These are phyloP conservation scores for Eremothecium gossypii DNA, from an alignment of 1,139 yeast genomes.

Conservation along the genomic window DNA sequence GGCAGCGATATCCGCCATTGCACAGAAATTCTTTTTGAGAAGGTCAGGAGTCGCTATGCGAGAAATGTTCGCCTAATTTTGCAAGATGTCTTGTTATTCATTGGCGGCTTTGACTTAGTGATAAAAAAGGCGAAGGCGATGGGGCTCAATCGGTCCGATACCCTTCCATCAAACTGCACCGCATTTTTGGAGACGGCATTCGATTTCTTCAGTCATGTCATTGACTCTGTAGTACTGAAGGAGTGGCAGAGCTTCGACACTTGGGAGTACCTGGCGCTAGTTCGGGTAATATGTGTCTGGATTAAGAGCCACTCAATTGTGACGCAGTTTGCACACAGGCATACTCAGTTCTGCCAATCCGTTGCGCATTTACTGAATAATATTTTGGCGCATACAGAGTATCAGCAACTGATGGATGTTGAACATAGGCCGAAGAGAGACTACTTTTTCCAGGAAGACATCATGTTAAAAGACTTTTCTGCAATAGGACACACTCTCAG, in stretches of 20 bases:
- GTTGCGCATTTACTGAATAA: conserved; percentile 32
- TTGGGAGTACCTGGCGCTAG: conserved; percentile 25
- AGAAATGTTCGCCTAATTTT: conserved; percentile 23
- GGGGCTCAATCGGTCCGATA: background rate
- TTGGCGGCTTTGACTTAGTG: conserved; percentile 25
- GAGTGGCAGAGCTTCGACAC: conserved; percentile 19
- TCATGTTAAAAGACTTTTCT: conserved; percentile 48
- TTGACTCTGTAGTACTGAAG: conserved; percentile 20
- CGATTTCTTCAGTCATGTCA: conserved; percentile 18
- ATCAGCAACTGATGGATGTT: background rate
- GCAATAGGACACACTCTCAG: conserved; percentile 45
- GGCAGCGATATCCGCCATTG: conserved; percentile 14
- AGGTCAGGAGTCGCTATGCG: conserved; percentile 20
- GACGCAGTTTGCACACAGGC: conserved; percentile 33
- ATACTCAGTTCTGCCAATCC: conserved; percentile 30
- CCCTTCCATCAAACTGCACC: background rate
- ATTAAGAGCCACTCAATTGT: conserved; percentile 39
- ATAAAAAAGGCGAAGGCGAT: conserved; percentile 4
- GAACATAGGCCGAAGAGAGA: conserved; percentile 35
- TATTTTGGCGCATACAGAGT: conserved; percentile 16
- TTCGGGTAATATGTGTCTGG: conserved; percentile 49
- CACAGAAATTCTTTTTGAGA: conserved; percentile 19
- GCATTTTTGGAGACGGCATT: conserved; percentile 21
- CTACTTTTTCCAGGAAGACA: conserved; percentile 57
- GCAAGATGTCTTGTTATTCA: conserved; percentile 17